Percentiles rank a stretch among this genome's conserved stretches.
These are phyloP conservation scores for Xanthoconium purpureum DNA, from an alignment of 768 basidiomycete species.

Conservation along the genomic window DNA sequence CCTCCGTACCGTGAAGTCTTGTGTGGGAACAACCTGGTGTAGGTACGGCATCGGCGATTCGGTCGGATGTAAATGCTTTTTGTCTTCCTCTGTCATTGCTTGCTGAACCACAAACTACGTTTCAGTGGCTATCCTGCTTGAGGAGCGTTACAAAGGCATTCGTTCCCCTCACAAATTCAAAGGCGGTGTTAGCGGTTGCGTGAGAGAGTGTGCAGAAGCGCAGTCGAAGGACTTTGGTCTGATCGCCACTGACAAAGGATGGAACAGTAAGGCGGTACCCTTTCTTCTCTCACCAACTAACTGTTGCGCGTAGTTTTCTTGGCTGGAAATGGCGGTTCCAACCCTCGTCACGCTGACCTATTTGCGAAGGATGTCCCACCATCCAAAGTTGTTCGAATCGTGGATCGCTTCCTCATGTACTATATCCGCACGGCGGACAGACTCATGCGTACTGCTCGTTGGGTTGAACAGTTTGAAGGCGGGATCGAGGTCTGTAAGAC, in stretches of 20 bases:
- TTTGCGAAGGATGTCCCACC: slow-evolving; percentile 68
- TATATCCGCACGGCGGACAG: slow-evolving; percentile 75
- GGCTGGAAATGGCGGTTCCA: slow-evolving; percentile 68
- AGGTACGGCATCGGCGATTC: slow-evolving; percentile 73
- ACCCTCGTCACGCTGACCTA: slow-evolving; percentile 59
- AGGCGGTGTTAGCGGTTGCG: slow-evolving; percentile 72
- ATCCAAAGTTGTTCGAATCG: slow-evolving; percentile 54
- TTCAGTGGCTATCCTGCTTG: slow-evolving; percentile 63
- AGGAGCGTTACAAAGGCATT: slow-evolving; percentile 70
- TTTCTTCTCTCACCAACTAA: not conserved
- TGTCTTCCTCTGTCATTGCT: not conserved
- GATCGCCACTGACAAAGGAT: slow-evolving; percentile 78
- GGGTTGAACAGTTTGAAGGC: slow-evolving; percentile 69
- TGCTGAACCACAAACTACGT: not conserved
- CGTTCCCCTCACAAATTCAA: slow-evolving; percentile 73
- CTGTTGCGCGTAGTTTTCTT: slow-evolving; percentile 36
- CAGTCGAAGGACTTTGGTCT: slow-evolving; percentile 73
- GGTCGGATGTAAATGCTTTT: slow-evolving; percentile 43
- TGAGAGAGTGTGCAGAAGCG: slow-evolving; percentile 76
- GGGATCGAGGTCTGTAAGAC: slow-evolving; percentile 50
- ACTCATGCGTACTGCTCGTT: slow-evolving; percentile 68
- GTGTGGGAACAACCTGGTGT: slow-evolving; percentile 72
- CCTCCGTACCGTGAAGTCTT: slow-evolving; percentile 72
- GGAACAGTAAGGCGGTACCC: slow-evolving; percentile 47
- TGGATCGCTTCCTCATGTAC: slow-evolving; percentile 64